A percentile compares a stretch with the other conserved stretches of the same genome.
phyloP scores from a whole-genome alignment of 352 stramenopile species.

The Phytophthora kernoviae region DNA sequence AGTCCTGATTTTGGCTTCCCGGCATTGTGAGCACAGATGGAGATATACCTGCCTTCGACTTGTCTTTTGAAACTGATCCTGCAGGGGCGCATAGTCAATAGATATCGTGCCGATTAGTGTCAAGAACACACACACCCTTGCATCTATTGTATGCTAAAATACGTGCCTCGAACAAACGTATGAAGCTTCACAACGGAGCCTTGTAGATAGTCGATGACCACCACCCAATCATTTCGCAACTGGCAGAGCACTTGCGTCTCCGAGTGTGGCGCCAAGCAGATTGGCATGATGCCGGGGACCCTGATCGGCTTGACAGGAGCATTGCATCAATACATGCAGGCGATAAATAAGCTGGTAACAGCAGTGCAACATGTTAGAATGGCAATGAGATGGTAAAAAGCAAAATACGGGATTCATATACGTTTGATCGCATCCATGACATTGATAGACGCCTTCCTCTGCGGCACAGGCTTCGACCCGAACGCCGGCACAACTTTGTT shows the following conservation, averaged over 20 bases:
- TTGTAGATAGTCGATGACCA: constrained; percentile 53
- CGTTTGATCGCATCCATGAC: constrained; percentile 58
- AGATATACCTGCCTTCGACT: constrained; percentile 25
- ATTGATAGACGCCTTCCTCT: constrained; percentile 45
- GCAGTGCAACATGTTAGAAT: not conserved
- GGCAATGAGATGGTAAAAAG: not conserved
- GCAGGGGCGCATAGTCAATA: not conserved
- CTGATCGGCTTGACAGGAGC: constrained; percentile 31
- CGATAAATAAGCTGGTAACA: constrained; percentile 35
- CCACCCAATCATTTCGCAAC: constrained; percentile 75
- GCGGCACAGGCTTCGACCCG: constrained; percentile 61
- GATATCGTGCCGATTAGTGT: not conserved
- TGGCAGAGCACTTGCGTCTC: constrained; percentile 60
- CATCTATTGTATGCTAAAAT: too few species aligned
- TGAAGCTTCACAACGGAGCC: constrained; percentile 56
- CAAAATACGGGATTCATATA: constrained; percentile 18
- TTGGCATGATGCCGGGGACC: constrained; percentile 46
- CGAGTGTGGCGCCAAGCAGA: constrained; percentile 41
- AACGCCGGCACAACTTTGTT: constrained; percentile 71
- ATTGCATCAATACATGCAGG: constrained; percentile 30
- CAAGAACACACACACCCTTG: not conserved
- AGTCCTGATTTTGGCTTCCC: constrained; percentile 27
- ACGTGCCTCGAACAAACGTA: constrained; percentile 56
- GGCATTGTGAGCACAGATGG: constrained; percentile 38
- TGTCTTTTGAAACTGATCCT: constrained; percentile 21